Evolutionary conservation across 2,329 filamentous ascomycete species (phyloP).

Genomic region (Xylaria sp.): DNA sequence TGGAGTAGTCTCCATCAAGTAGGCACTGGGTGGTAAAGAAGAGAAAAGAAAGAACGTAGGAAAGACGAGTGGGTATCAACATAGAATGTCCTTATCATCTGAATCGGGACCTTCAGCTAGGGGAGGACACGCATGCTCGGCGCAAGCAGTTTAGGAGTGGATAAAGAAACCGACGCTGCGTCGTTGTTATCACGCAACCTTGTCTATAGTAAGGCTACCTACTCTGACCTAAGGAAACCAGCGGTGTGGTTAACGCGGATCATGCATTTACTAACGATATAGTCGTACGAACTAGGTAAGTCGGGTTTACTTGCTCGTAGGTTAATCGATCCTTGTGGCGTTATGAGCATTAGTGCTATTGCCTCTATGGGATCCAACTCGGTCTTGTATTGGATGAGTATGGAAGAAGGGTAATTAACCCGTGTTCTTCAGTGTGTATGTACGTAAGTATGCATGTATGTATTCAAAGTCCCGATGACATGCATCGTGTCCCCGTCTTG

Average conservation of each 20-base stretch:
- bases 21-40: too few relatives aligned
- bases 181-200: background rate
- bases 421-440: background rate
- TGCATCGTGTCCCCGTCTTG: background rate
- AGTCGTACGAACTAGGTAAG: too few relatives aligned
- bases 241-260: background rate
- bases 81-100: background rate
- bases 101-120: background rate
- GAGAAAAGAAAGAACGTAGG: background rate
- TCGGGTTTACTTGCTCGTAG: background rate
- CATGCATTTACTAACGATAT: background rate
- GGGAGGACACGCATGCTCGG: background rate
- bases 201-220: background rate
- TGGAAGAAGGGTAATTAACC: background rate
- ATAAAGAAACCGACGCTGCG: background rate
- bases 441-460: background rate
- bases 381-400: constrained; percentile 14
- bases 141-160: background rate
- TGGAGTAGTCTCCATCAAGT: too few relatives aligned
- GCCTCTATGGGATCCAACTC: constrained; percentile 8
- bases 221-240: background rate
- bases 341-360: constrained; percentile 2
- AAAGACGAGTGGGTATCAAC: background rate
- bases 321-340: too few relatives aligned
- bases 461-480: background rate